Percentiles rank a stretch among this genome's conserved stretches.
Evolutionary conservation across 2,329 filamentous ascomycete species (phyloP).

Genomic region (Pseudocercospora vitis): DNA sequence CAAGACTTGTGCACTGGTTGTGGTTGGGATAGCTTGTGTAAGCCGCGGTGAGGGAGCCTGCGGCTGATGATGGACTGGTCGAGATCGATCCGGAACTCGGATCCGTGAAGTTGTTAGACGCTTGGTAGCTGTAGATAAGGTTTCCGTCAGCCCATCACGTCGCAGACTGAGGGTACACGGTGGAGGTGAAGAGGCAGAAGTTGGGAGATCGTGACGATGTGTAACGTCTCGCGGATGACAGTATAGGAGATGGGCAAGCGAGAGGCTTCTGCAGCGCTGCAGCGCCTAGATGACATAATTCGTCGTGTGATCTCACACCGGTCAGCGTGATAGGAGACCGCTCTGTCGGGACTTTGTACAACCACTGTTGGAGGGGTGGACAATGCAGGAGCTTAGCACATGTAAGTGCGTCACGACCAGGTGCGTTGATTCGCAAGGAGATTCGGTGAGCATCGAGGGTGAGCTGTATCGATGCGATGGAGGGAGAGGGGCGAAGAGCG

Average conservation of each 20-base stretch:
- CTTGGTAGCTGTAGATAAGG: constrained; percentile 45
- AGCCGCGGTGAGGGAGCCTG: constrained; percentile 46
- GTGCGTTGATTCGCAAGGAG: constrained; percentile 20
- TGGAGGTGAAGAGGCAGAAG: constrained; percentile 7
- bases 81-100: constrained; percentile 57
- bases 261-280: constrained; percentile 21
- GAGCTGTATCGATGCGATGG: constrained; percentile 20
- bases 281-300: constrained; percentile 26
- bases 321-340: constrained; percentile 25
- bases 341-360: constrained; percentile 23
- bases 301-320: constrained; percentile 28
- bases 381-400: constrained; percentile 20
- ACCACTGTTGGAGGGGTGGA: constrained; percentile 21
- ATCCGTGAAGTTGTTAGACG: constrained; percentile 54
- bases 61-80: constrained; percentile 53
- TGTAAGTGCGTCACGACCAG: constrained; percentile 19
- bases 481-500: constrained; percentile 18
- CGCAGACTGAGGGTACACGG: constrained; percentile 14
- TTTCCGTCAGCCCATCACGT: constrained; percentile 20
- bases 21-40: constrained; percentile 38
- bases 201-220: constrained; percentile 22
- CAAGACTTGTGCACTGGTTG: constrained; percentile 41
- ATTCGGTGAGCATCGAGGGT: constrained; percentile 17
- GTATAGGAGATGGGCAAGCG: constrained; percentile 17
- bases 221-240: constrained; percentile 28